Conservation (phyloP, 2,329 filamentous ascomycete genomes). For the Colletotrichum spinosum region DNA sequence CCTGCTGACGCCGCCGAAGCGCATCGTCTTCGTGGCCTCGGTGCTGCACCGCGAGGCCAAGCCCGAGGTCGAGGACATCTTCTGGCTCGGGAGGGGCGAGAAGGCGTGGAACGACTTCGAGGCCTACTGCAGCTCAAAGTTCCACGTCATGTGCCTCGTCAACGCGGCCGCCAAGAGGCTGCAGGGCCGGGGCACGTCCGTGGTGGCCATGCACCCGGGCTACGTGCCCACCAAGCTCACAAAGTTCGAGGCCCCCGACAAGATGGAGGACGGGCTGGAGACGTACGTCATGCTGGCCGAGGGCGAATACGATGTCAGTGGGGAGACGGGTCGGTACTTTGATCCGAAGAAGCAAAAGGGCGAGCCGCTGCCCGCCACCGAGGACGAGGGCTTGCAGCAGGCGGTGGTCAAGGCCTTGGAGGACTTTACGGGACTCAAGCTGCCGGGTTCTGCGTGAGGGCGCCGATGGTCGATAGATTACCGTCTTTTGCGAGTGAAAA, state of each 20-base stretch:
- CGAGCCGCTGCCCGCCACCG: slow-evolving; percentile 31
- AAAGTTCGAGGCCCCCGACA: slow-evolving; percentile 33
- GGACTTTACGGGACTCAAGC: slow-evolving; percentile 35
- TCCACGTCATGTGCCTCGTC: slow-evolving; percentile 40
- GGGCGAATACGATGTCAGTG: slow-evolving; percentile 38
- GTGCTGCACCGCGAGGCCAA: slow-evolving; percentile 38
- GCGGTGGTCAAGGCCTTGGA: slow-evolving; percentile 37
- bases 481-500: slow-evolving; percentile 3
- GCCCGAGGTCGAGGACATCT: slow-evolving; percentile 38
- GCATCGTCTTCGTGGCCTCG: slow-evolving; percentile 39
- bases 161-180: slow-evolving; percentile 39
- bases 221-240: slow-evolving; percentile 40
- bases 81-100: slow-evolving; percentile 39
- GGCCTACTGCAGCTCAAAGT: slow-evolving; percentile 40
- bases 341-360: slow-evolving; percentile 38
- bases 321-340: slow-evolving; percentile 38
- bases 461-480: not conserved
- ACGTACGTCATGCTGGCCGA: slow-evolving; percentile 40
- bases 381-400: slow-evolving; percentile 37
- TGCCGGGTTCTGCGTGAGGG: slow-evolving; percentile 18
- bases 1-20: slow-evolving; percentile 39
- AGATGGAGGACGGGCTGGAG: slow-evolving; percentile 36
- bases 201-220: slow-evolving; percentile 40
- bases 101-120: slow-evolving; percentile 37
- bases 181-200: slow-evolving; percentile 34